Conservation (phyloP, 306 rosid genomes). For the Casuarina equisetifolia region DNA sequence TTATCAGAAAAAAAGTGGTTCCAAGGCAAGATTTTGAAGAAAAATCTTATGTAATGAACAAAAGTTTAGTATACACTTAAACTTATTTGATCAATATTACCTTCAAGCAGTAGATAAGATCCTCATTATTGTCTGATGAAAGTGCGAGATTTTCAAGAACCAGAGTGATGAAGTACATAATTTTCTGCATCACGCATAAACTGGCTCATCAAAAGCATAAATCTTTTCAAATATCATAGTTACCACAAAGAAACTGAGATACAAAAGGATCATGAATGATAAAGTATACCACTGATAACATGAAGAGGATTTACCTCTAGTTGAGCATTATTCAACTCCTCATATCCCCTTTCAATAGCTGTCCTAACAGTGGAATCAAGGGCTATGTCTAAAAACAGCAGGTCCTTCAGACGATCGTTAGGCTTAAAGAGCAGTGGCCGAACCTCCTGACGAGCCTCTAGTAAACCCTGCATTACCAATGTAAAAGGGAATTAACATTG, state of each 20-base stretch:
- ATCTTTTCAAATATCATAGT: neutral
- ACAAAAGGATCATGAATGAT: neutral
- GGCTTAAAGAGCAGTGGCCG: conserved; percentile 65
- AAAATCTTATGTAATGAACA: neutral
- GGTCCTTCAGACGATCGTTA: conserved; percentile 84
- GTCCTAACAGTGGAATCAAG: conserved; percentile 97
- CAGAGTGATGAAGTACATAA: conserved; percentile 71
- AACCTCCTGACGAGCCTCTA: conserved; percentile 91
- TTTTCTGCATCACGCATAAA: conserved; percentile 65
- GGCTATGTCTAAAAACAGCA: conserved; percentile 90
- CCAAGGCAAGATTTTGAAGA: neutral
- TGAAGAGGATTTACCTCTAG: conserved; percentile 59
- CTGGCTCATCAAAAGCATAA: conserved; percentile 37
- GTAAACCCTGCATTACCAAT: conserved; percentile 64
- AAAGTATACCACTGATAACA: neutral
- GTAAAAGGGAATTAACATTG: conserved; percentile 19
- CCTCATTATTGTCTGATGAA: conserved; percentile 81
- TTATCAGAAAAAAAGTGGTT: neutral
- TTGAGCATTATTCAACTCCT: conserved; percentile 73
- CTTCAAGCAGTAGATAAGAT: conserved; percentile 86
- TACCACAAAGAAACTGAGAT: neutral
- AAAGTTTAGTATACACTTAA: neutral
- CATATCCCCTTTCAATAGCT: conserved; percentile 88
- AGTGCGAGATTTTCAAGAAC: conserved; percentile 90
- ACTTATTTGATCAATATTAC: conserved; percentile 35